Base-by-base conservation (phyloP, 768 basidiomycete genomes). In the Auricularia auricula-judae region DNA sequence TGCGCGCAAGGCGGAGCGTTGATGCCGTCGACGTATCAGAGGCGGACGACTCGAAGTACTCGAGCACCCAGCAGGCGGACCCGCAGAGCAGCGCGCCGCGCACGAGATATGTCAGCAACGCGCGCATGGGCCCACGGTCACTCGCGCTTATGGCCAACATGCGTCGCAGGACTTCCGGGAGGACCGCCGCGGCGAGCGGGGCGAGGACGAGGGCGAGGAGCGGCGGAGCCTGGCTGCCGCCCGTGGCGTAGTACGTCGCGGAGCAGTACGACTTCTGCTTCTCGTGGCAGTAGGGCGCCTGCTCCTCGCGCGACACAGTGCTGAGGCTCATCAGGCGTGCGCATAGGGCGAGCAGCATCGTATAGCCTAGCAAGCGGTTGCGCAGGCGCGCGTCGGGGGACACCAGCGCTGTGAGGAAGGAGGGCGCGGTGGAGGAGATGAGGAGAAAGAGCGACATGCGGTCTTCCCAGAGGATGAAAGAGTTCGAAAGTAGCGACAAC, bases 391-490 rank as follows among this genome's bases (percentile, higher is more conserved):
- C 3, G 14, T 60, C 56, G 3, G 77, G 68, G 5, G 84, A 86
- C 1, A 91, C 88, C 0, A 92, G 75, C 0, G 89, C 88, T 60
- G 78, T 79, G 36, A 88, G 70, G 66, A 89, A 75, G 65, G 76
- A 78, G 0, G 86, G 85, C 11, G 84, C 74, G 43, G 93, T 76
- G 36, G 84, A 88, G 43, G 82, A 83, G 54, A 86, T 72, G 66
- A 87, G 76, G 63, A 98, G 81, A 80, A 86, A 95, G 7, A 86
- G 83, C 11, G 89, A 79, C 64, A 91, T 78, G 36, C 83, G 82
- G 72, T 98, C 95, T 81, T 99, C 97, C 93, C 94, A 98, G 73
- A 98, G 84, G n/a, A 91, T 92, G 78, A 92, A 96, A 0, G 94
- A 97, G 77, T 98, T 98, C 33, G 94, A 96, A 16, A 88, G 82